Conservation (phyloP, 2,329 filamentous ascomycete genomes). For the Colletotrichum incanum region DNA sequence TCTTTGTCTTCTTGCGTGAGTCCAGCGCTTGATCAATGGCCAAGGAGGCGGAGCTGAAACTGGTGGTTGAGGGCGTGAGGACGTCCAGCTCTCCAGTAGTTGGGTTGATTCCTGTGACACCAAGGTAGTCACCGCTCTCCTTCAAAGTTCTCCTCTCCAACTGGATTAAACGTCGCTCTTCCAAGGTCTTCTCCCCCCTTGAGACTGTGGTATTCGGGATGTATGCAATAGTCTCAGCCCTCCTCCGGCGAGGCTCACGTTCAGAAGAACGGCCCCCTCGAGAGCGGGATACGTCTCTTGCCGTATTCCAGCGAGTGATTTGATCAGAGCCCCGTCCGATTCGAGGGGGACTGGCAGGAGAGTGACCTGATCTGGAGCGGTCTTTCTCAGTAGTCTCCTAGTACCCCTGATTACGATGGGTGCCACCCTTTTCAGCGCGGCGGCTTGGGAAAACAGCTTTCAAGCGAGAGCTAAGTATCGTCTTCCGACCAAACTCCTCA, state of each 20-base stretch:
- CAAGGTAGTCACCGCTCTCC: conserved; percentile 71
- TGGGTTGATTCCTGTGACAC: conserved; percentile 72
- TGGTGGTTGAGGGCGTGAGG: conserved; percentile 65
- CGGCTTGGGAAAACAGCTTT: conserved; percentile 64
- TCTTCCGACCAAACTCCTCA: not conserved
- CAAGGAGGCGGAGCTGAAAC: conserved; percentile 54
- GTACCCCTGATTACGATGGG: conserved; percentile 54
- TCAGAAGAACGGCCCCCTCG: conserved; percentile 2
- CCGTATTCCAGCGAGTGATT: conserved; percentile 55
- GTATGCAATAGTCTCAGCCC: conserved; percentile 2
- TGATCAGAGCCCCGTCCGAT: conserved; percentile 48
- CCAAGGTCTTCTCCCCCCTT: conserved; percentile 7
- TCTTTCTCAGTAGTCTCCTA: conserved; percentile 47
- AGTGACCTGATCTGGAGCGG: conserved; percentile 22
- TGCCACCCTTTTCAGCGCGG: conserved; percentile 67
- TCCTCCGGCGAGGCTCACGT: conserved; percentile 8
- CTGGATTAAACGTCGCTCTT: conserved; percentile 46
- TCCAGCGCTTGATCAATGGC: conserved; percentile 53
- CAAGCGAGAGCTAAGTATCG: conserved; percentile 59
- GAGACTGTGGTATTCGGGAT: not conserved
- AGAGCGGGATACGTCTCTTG: conserved; percentile 47
- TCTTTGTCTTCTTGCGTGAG: conserved; percentile 52
- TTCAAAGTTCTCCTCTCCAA: conserved; percentile 62
- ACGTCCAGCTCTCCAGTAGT: conserved; percentile 68
- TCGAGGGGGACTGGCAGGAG: conserved; percentile 13